These are phyloP conservation scores for Rhododendron simsii DNA, from an alignment of 148 eudicot species.

Conservation along the genomic window DNA sequence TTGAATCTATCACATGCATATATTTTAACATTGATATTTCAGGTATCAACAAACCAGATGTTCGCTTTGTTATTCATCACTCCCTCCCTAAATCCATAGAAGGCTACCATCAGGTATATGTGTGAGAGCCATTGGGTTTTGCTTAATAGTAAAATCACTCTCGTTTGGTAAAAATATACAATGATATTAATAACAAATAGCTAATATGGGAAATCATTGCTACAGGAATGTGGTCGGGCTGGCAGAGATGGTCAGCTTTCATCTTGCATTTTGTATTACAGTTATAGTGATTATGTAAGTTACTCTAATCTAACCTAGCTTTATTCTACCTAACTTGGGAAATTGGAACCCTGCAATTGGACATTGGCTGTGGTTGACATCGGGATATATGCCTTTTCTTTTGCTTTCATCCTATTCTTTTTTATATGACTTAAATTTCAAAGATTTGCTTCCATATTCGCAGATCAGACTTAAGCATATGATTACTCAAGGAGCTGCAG, in stretches of 20 bases:
- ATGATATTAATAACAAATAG: neutral
- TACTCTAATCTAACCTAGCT: neutral
- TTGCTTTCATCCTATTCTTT: neutral
- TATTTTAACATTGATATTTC: slow-evolving; percentile 32
- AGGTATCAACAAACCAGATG: slow-evolving; percentile 99
- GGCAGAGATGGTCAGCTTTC: slow-evolving; percentile 91
- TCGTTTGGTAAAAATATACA: neutral
- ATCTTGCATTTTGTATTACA: slow-evolving; percentile 85
- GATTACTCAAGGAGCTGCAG: slow-evolving; percentile 75
- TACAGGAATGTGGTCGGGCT: slow-evolving; percentile 98
- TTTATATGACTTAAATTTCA: slow-evolving; percentile 7
- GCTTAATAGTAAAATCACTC: neutral
- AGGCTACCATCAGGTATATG: slow-evolving; percentile 92
- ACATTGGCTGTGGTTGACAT: neutral
- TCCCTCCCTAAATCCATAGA: slow-evolving; percentile 97
- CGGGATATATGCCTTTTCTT: neutral
- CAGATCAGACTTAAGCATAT: slow-evolving; percentile 96
- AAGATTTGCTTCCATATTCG: slow-evolving; percentile 7
- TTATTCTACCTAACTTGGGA: neutral
- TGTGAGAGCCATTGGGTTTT: neutral
- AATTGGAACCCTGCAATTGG: neutral
- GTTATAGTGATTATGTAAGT: slow-evolving; percentile 91
- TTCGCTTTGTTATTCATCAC: slow-evolving; percentile 96
- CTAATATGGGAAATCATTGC: slow-evolving; percentile 13
- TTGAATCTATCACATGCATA: slow-evolving; percentile 6